These are phyloP conservation scores for Didymella pinodella DNA, from an alignment of 2,329 filamentous ascomycete species.

Conservation along the genomic window DNA sequence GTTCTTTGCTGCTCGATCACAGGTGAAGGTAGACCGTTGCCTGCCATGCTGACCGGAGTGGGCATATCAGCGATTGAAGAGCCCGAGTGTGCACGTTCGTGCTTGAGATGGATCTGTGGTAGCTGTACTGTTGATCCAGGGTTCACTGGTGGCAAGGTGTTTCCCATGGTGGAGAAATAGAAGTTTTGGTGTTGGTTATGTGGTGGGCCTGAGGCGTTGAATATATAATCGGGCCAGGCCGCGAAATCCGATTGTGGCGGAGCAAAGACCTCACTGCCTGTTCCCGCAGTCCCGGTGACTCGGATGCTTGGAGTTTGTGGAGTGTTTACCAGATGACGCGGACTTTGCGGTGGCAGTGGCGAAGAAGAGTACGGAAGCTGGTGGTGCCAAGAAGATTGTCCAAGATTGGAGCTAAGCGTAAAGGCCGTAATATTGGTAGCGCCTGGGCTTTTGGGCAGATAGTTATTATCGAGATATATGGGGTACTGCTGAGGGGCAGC, in stretches of 20 bases:
- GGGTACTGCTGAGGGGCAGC: conserved; percentile 35
- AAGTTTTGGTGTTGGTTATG: conserved; percentile 33
- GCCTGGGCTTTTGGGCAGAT: conserved; percentile 42
- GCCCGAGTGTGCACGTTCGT: conserved; percentile 44
- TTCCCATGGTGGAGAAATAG: conserved; percentile 36
- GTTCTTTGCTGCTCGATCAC: conserved; percentile 32
- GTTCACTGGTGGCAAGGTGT: conserved; percentile 32
- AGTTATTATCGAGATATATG: conserved; percentile 32
- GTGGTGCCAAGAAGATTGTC: conserved; percentile 38
- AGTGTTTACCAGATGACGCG: conserved; percentile 47
- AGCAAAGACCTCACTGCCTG: conserved; percentile 39
- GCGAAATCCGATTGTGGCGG: conserved; percentile 45
- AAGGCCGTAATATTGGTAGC: conserved; percentile 42
- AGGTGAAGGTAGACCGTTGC: conserved; percentile 40
- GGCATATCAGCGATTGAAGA: conserved; percentile 45
- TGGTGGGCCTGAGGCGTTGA: conserved; percentile 44
- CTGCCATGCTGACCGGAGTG: conserved; percentile 47
- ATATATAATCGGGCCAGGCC: conserved; percentile 39
- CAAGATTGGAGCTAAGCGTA: conserved; percentile 37
- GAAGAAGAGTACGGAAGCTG: conserved; percentile 35
- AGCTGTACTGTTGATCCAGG: conserved; percentile 32
- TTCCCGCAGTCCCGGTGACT: conserved; percentile 41
- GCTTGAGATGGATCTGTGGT: conserved; percentile 29
- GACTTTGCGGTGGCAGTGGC: conserved; percentile 45
- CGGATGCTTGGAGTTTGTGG: conserved; percentile 37